These are phyloP conservation scores for Paramecium sonneborni DNA, from an alignment of 73 alveolate genomes.

Conservation along the genomic window DNA sequence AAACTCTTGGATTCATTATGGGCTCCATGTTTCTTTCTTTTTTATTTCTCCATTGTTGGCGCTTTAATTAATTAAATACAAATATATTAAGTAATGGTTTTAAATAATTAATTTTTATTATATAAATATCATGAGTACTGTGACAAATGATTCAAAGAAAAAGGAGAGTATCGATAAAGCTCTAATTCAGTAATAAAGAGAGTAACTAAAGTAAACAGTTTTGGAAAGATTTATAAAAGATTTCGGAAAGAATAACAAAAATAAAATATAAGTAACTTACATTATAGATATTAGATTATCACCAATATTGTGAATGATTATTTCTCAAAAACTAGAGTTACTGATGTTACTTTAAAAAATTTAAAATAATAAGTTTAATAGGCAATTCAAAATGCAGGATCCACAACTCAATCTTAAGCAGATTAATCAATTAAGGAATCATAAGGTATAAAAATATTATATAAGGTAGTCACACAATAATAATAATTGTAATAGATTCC, in stretches of 20 bases:
- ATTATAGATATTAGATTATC: not conserved
- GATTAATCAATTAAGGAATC: slow-evolving; percentile 11
- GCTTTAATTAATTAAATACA: not conserved
- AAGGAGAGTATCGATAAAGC: slow-evolving; percentile 56
- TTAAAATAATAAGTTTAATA: not conserved
- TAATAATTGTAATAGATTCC: not conserved
- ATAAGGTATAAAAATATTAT: not conserved
- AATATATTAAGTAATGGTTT: not conserved
- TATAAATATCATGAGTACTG: not conserved
- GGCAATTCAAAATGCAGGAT: slow-evolving; percentile 38
- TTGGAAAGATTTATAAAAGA: slow-evolving; percentile 59
- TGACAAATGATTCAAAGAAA: not conserved
- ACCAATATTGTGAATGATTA: slow-evolving; percentile 39
- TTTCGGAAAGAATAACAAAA: slow-evolving; percentile 54
- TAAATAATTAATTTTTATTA: slow-evolving; percentile 5
- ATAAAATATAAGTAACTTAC: slow-evolving; percentile 47
- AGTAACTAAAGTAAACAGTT: slow-evolving; percentile 58
- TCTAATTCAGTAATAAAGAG: slow-evolving; percentile 52
- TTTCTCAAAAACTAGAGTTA: slow-evolving; percentile 40
- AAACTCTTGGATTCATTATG: slow-evolving; percentile 72
- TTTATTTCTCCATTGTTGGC: slow-evolving; percentile 40
- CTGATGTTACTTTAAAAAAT: slow-evolving; percentile 57
- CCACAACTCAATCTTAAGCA: not conserved
- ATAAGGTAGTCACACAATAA: not conserved
- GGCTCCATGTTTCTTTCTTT: slow-evolving; percentile 56